Percentiles rank a stretch among this genome's conserved stretches.
phyloP scores from a whole-genome alignment of 176 grass and related monocot genomes.

The Juncus inflexus region DNA sequence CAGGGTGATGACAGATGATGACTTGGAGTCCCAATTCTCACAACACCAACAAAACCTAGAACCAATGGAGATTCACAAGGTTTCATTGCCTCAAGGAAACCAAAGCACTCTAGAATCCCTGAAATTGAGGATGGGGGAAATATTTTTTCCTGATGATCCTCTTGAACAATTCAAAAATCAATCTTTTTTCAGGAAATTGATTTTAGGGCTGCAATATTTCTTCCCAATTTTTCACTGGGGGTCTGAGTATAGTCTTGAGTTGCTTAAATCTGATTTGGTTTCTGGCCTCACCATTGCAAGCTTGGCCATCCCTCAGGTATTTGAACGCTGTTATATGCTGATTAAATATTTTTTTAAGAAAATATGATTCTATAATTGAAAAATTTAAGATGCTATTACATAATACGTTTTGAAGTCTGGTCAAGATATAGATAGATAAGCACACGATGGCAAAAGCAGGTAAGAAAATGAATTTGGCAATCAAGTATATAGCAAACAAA shows the following conservation, averaged over 20 bases:
- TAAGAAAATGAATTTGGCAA: too few relatives aligned
- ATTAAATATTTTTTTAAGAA: too few relatives aligned
- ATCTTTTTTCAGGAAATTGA: constrained; percentile 43
- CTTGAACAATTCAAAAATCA: constrained; percentile 95
- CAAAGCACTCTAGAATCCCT: constrained; percentile 40
- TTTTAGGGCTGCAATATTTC: constrained; percentile 72
- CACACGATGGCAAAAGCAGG: too few relatives aligned
- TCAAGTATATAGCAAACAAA: too few relatives aligned
- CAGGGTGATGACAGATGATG: constrained; percentile 19
- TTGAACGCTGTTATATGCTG: too few relatives aligned
- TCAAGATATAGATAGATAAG: too few relatives aligned
- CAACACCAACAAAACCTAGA: constrained; percentile 25
- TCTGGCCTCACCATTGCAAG: constrained; percentile 98
- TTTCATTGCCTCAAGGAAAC: constrained; percentile 52
- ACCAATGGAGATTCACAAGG: constrained; percentile 61
- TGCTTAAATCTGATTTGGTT: constrained; percentile 88
- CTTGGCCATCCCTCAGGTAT: constrained; percentile 91
- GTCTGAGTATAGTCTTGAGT: constrained; percentile 55
- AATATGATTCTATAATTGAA: too few relatives aligned
- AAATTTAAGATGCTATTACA: too few relatives aligned
- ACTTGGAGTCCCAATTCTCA: constrained; percentile 24
- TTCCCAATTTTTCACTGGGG: constrained; percentile 96
- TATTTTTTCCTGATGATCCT: constrained; percentile 97
- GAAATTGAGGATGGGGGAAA: constrained; percentile 52
- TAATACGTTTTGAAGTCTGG: too few relatives aligned